Base-by-base conservation (phyloP, 768 basidiomycete species). In the Coprinopsis sp. region DNA sequence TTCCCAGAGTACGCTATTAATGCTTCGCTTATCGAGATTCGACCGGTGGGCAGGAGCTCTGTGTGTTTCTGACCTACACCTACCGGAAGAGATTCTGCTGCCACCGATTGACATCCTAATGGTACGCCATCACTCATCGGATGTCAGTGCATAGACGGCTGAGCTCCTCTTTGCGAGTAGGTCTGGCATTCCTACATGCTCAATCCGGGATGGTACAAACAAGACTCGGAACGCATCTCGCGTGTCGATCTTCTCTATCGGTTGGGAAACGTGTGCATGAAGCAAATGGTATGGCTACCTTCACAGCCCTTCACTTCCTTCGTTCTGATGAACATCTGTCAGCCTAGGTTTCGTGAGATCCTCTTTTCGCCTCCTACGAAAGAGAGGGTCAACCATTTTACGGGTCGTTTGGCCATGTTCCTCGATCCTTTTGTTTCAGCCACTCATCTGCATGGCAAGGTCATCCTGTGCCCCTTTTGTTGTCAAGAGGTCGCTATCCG, bases 101-200 rank as follows among this genome's bases (percentile, higher is more conserved):
- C 69, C 69, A 2, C 69, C 69, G 0, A 16, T 66, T 5, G 69
- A 70, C 50, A 66, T 69, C 6, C 34, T 70, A 2, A 69, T 70
- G 69, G 67, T 66, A 44, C 18, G 38, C 11, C 18, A 11, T 37
- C 16, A 16, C 10, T 16, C 13, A 24, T 40, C 37, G 21, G 25
- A 10, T 18, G 21, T 6, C 31, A 24, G n/a, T 16, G 13, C 23
- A 34, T 12, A 14, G 27, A 8, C 30, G 41, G 23, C 12, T 30
- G 24, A n/a, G n/a, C n/a, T n/a, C n/a, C n/a, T n/a, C n/a, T n/a
- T n/a, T 8, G 44, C 21, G 25, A 16, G 14, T 27, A 67, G 65
- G 61, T 67, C 6, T 67, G 65, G 66, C 68, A 70, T 46, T 55
- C 68, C 1, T 70, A 70, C 47, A 57, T 67, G 57, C 51, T 70